These are phyloP conservation scores for Lineolata rhizophorae DNA, from an alignment of 495 filamentous ascomycete species.

Conservation along the genomic window DNA sequence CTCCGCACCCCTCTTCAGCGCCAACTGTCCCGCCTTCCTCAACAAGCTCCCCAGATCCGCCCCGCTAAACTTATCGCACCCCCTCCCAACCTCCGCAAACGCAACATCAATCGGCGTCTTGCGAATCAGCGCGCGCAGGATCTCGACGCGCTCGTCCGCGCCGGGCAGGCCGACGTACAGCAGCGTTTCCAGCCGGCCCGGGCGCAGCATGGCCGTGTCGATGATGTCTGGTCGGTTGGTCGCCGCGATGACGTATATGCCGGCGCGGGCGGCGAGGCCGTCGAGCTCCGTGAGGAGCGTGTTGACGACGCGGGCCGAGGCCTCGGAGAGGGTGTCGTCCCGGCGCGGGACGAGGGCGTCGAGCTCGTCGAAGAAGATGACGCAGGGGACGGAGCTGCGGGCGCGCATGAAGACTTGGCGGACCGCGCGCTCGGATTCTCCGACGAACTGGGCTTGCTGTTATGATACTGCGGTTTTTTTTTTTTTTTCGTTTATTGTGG, in stretches of 20 bases:
- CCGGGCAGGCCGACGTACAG: constrained; percentile 80
- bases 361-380: constrained; percentile 95
- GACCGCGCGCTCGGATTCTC: constrained; percentile 82
- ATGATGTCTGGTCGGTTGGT: constrained; percentile 95
- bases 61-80: constrained; percentile 72
- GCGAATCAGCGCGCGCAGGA: constrained; percentile 53
- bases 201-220: constrained; percentile 83
- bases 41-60: constrained; percentile 69
- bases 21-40: constrained; percentile 53
- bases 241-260: constrained; percentile 87
- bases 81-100: constrained; percentile 38
- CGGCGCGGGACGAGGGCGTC: constrained; percentile 78
- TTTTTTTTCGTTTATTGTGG: too few species aligned
- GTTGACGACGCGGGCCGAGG: constrained; percentile 78
- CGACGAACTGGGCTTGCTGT: constrained; percentile 37
- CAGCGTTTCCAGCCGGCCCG: constrained; percentile 70
- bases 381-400: constrained; percentile 66
- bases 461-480: too few species aligned
- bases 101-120: constrained; percentile 31
- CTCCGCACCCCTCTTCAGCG: constrained; percentile 32
- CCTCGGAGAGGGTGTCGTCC: constrained; percentile 61
- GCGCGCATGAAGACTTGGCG: constrained; percentile 83
- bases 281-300: constrained; percentile 93
- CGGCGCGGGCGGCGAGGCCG: constrained; percentile 55
- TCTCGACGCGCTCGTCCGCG: constrained; percentile 59